phyloP scores from a whole-genome alignment of 192 early-diverging fungal species.

The Spizellomyces sp. region DNA sequence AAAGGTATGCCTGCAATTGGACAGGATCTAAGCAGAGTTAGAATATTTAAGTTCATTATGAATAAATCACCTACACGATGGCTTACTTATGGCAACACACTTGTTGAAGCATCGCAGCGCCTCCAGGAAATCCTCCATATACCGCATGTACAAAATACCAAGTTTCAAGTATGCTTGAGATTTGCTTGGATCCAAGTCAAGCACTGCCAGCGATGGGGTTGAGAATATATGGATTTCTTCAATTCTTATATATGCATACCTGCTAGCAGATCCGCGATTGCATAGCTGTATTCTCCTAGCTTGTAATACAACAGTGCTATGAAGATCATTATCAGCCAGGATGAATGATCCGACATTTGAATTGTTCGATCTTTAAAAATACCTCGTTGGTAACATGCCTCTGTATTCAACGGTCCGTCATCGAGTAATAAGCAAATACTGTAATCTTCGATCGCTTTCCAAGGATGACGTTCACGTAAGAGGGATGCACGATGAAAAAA shows the following conservation, averaged over 20 bases:
- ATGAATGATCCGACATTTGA: too few relatives aligned
- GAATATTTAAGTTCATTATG: neutral
- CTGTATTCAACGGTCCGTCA: slow-evolving; percentile 34
- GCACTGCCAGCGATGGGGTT: slow-evolving; percentile 26
- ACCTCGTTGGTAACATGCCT: slow-evolving; percentile 55
- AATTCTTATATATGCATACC: slow-evolving; percentile 19
- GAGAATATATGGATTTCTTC: neutral
- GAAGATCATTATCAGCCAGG: neutral
- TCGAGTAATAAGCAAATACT: slow-evolving; percentile 52
- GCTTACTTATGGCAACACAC: slow-evolving; percentile 40
- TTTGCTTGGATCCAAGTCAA: slow-evolving; percentile 46
- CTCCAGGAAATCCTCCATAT: slow-evolving; percentile 41
- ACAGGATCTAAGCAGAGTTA: slow-evolving; percentile 38
- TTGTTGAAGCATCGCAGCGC: slow-evolving; percentile 51
- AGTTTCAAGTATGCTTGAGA: slow-evolving; percentile 45
- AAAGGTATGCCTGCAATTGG: slow-evolving; percentile 43
- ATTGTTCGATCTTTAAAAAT: neutral
- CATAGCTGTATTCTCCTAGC: slow-evolving; percentile 46
- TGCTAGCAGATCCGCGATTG: slow-evolving; percentile 44
- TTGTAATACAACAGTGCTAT: slow-evolving; percentile 49
- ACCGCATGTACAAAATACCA: slow-evolving; percentile 53
- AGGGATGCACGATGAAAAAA: slow-evolving; percentile 56
- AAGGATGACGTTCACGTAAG: slow-evolving; percentile 42
- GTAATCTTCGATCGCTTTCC: slow-evolving; percentile 54
- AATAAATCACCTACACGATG: slow-evolving; percentile 1